Base-by-base conservation (phyloP, 2,329 filamentous ascomycete genomes). In the Acrodontium crateriforme region DNA sequence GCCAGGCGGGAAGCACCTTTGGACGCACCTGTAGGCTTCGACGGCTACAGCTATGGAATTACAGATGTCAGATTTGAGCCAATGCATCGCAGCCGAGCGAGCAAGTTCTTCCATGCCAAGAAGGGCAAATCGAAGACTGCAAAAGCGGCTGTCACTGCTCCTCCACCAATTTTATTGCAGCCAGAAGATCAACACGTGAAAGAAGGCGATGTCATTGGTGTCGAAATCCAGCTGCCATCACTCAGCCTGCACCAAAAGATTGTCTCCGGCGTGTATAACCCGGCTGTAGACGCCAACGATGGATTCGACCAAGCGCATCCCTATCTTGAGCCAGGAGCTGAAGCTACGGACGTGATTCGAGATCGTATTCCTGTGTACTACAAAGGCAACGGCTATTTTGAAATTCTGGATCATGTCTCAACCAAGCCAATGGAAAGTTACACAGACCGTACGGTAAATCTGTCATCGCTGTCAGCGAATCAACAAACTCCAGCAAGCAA, bases 361-460 rank as follows among this genome's bases (percentile, higher is more conserved):
- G 91, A 98, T 54, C 80, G 89, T 26, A 83, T 94, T 24, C 85
- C 89, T 1, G 92, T 95, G 40, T 75, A 85, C 7, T 91, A 92
- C 62, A 94, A 93, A 55, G 74, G 78, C 22, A 83, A 91, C 52
- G 78, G 85, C 29, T 93, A 91, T 59, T 94, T 93, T 54, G 87
- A 95, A 56, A 78, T 82, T 49, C 79, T 84, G 39, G 84, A 92
- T 49, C 91, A 91, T 52, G 80, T 87, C 42, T 66, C 81, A 0
- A 78, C 78, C 8, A 91, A 92, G 50, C 78, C 91, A 40, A 72
- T 95, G 21, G 85, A 94, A 45, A 80, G 54, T 9, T 66, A 66
- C 39, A 53, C 58, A 20, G 62, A 65, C 39, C 54, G 62, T 17
- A 59, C 57, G 3, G 56, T 59, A 2, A 54, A 56, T 9, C 49